phyloP scores from a whole-genome alignment of 2,329 filamentous ascomycete genomes.

The Fusarium sp. region DNA sequence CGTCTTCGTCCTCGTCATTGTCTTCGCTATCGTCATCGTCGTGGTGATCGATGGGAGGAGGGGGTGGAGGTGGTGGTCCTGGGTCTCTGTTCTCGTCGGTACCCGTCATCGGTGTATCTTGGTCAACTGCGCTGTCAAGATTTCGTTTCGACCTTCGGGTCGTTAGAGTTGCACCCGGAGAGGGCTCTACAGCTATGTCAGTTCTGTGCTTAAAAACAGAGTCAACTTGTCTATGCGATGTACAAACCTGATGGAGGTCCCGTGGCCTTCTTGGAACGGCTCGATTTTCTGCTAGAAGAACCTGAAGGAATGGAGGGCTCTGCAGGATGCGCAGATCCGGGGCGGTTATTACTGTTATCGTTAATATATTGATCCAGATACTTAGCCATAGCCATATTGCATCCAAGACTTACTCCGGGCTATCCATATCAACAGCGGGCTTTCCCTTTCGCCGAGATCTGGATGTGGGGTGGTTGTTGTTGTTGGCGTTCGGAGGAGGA shows the following conservation, averaged over 20 bases:
- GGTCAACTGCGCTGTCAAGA: slow-evolving; percentile 63
- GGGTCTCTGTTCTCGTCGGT: slow-evolving; percentile 67
- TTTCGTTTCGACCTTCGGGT: slow-evolving; percentile 67
- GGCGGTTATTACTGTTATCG: slow-evolving; percentile 38
- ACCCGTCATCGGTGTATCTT: slow-evolving; percentile 79
- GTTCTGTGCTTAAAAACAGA: background rate
- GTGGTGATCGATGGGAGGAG: slow-evolving; percentile 52
- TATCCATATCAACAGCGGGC: slow-evolving; percentile 76
- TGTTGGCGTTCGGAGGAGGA: slow-evolving; percentile 49
- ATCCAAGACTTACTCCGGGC: slow-evolving; percentile 68
- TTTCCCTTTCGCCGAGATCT: slow-evolving; percentile 72
- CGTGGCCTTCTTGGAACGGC: slow-evolving; percentile 74
- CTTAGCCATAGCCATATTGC: background rate
- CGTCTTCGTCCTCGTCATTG: slow-evolving; percentile 50
- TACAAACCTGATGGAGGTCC: slow-evolving; percentile 59
- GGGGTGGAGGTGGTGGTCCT: slow-evolving; percentile 58
- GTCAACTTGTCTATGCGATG: background rate
- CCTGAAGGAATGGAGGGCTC: slow-evolving; percentile 69
- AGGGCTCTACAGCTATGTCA: slow-evolving; percentile 49
- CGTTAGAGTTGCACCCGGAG: slow-evolving; percentile 54
- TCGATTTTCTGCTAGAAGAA: slow-evolving; percentile 78
- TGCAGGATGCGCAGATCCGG: slow-evolving; percentile 72
- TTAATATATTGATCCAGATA: slow-evolving; percentile 19
- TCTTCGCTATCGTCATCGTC: slow-evolving; percentile 56
- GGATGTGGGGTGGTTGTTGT: slow-evolving; percentile 49